phyloP scores from a whole-genome alignment of 345 rosid genomes.

The Populus ilicifolia region DNA sequence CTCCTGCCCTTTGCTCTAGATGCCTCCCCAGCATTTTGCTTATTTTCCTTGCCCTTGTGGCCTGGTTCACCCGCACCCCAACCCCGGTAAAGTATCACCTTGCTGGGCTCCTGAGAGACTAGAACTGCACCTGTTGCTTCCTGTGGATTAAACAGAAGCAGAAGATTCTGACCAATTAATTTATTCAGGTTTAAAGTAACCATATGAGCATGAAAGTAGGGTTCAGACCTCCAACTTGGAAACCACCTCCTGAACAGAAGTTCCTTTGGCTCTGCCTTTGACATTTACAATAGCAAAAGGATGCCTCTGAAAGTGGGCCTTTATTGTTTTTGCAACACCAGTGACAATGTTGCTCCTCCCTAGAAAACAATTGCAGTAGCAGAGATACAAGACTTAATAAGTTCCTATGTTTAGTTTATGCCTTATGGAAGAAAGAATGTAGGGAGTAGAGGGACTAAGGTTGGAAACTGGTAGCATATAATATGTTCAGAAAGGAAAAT shows the following conservation, averaged over 20 bases:
- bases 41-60: conserved; percentile 14
- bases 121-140: conserved; percentile 80
- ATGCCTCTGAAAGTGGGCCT: conserved; percentile 63
- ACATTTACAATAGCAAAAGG: conserved; percentile 85
- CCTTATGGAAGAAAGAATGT: neutral
- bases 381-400: conserved; percentile 3
- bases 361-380: conserved; percentile 13
- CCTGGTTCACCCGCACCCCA: conserved; percentile 67
- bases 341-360: conserved; percentile 79
- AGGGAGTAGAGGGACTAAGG: neutral
- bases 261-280: conserved; percentile 92
- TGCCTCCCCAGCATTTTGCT: conserved; percentile 8
- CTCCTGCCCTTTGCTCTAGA: conserved; percentile 18
- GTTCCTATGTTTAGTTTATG: conserved; percentile 1
- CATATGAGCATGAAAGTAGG: neutral
- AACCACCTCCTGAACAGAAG: conserved; percentile 84
- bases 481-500: neutral
- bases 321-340: conserved; percentile 73
- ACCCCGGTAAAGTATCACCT: conserved; percentile 79
- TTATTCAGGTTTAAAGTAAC: neutral
- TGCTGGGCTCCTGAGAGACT: conserved; percentile 88
- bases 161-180: neutral
- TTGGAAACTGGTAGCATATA: neutral
- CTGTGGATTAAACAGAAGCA: conserved; percentile 33
- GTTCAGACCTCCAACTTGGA: conserved; percentile 67